phyloP scores from a whole-genome alignment of 331 rosid genomes.

The Acacia pycnantha region DNA sequence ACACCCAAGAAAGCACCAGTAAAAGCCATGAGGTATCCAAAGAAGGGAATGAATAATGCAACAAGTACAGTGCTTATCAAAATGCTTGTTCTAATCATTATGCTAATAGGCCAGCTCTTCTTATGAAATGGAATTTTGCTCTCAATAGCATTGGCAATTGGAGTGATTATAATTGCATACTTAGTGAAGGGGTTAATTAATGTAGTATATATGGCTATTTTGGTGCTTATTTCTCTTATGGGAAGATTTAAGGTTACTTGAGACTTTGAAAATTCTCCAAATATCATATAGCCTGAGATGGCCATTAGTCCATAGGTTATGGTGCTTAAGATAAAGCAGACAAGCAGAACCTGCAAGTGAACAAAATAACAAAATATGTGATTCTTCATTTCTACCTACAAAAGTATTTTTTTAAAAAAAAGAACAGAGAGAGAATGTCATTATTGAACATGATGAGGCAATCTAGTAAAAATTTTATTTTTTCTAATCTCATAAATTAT shows the following conservation, averaged over 20 bases:
- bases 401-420: background rate
- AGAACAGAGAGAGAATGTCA: background rate
- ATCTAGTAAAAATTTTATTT: background rate
- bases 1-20: slow-evolving; percentile 50
- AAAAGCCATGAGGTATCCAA: slow-evolving; percentile 56
- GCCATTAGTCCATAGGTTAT: slow-evolving; percentile 53
- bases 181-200: slow-evolving; percentile 52
- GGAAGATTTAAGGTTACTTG: slow-evolving; percentile 69
- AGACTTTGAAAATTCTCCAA: slow-evolving; percentile 41
- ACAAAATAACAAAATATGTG: background rate
- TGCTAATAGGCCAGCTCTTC: slow-evolving; percentile 3
- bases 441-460: background rate
- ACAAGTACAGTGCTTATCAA: slow-evolving; percentile 48
- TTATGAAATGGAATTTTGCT: slow-evolving; percentile 15
- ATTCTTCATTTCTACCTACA: background rate
- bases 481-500: background rate
- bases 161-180: slow-evolving; percentile 52
- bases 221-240: slow-evolving; percentile 29
- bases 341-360: slow-evolving; percentile 46
- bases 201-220: slow-evolving; percentile 49
- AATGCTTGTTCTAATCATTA: slow-evolving; percentile 45
- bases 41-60: slow-evolving; percentile 54
- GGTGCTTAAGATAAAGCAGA: slow-evolving; percentile 48
- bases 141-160: slow-evolving; percentile 56
- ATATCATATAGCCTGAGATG: slow-evolving; percentile 59